Base-by-base conservation (phyloP, 2,329 filamentous ascomycete genomes). In the Colletotrichum euphorbiae region DNA sequence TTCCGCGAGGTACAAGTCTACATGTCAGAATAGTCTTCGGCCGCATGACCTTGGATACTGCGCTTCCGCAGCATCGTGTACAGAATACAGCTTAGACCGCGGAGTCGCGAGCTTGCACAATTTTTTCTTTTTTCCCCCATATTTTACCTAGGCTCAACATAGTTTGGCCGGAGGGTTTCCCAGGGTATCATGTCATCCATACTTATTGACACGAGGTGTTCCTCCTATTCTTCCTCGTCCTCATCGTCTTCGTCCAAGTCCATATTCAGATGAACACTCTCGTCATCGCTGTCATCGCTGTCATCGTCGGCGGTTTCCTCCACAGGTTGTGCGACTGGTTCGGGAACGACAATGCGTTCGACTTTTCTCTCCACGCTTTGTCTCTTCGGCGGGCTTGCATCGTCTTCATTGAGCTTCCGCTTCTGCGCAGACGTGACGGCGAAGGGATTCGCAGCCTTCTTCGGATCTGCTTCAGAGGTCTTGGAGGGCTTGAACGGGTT, bases 201-300 rank as follows among this genome's bases (percentile, higher is more conserved):
- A 33, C 11, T 36, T 33, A 21, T 19, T 55, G 61, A 43, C 55
- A 43, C 33, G 54, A 55, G n/a, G 13, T 6, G 15, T 24, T 31
- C 17, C 48, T 70, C 71, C 48, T 69, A 68, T n/a, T 74, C 54
- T 1, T 71, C 77, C 0, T 78, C 75, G 1, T 79, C 80, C 0
- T 83, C 81, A 1, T 81, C 81, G 9, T 84, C 82, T 15, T 85
- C 84, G 9, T 89, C 86, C 9, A 89, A 75, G 51, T 87, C 85
- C 85, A 88, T 88, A 62, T 88, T 86, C 64, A 89, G 77, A 75
- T 88, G 84, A 12, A 88, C 83, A 67, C 86, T 88, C 62, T 83
- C 85, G 63, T 87, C 85, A 13, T 82, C 82, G 36, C 82, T 80
- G 63, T 87, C 85, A 13, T 82, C 82, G 36, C 82, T 80, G 19